phyloP scores from a whole-genome alignment of 2,329 filamentous ascomycete species.

The Ascochyta koolunga region DNA sequence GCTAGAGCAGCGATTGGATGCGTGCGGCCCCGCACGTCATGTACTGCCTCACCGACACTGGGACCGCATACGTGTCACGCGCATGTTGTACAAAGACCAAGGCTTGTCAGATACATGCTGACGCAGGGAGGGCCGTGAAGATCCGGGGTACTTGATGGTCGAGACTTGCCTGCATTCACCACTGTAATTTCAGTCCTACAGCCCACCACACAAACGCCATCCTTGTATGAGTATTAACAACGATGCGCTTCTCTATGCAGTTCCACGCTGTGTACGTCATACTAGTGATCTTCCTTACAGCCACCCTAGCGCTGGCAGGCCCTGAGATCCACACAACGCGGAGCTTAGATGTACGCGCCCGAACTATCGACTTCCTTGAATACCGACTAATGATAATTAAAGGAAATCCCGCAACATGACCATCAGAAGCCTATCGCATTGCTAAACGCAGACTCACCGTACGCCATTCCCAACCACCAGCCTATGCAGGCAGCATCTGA shows the following conservation, averaged over 20 bases:
- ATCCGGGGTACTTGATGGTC: slow-evolving; percentile 17
- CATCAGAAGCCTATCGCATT: not conserved
- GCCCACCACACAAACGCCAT: not conserved
- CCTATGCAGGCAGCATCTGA: slow-evolving; percentile 16
- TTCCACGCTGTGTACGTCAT: not conserved
- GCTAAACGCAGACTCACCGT: not conserved
- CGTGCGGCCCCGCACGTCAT: not conserved
- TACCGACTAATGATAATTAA: not conserved
- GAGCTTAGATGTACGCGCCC: not conserved
- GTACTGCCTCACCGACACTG: not conserved
- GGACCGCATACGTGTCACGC: slow-evolving; percentile 5
- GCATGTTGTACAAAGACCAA: slow-evolving; percentile 8
- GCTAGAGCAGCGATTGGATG: slow-evolving; percentile 10
- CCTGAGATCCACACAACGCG: slow-evolving; percentile 1
- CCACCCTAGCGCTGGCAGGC: slow-evolving; percentile 1
- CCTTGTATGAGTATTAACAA: not conserved
- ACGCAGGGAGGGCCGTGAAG: slow-evolving; percentile 12
- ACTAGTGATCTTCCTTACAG: not conserved
- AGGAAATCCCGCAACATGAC: not conserved
- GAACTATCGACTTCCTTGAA: not conserved
- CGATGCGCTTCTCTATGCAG: slow-evolving; percentile 1
- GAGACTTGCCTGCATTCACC: not conserved
- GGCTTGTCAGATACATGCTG: slow-evolving; percentile 9
- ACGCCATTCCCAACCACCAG: not conserved
- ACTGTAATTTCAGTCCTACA: not conserved